Conservation (phyloP, 2,329 filamentous ascomycete species). For the Pyrenophora teres region DNA sequence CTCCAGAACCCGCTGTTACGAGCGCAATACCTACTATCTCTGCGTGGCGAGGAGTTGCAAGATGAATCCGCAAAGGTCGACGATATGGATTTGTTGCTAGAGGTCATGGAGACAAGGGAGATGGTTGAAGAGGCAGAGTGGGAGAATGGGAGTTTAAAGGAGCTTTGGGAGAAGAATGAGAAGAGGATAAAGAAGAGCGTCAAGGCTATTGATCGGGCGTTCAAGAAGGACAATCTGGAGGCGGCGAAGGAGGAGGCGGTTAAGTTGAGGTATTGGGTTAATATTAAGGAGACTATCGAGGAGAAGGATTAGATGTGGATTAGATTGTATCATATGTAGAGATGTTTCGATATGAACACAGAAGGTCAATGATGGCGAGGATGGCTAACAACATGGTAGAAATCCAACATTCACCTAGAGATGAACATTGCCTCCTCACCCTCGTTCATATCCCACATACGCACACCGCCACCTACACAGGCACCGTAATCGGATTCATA, state of each 20-base stretch:
- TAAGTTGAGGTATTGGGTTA: conserved; percentile 85
- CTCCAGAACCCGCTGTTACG: conserved; percentile 76
- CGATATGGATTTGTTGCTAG: conserved; percentile 73
- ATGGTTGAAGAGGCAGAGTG: conserved; percentile 61
- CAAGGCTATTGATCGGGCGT: conserved; percentile 64
- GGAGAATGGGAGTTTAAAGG: conserved; percentile 65
- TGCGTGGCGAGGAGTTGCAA: conserved; percentile 75
- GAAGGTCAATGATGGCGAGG: too few relatives aligned
- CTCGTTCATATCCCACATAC: too few relatives aligned
- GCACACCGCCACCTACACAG: conserved; percentile 22
- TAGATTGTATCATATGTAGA: too few relatives aligned
- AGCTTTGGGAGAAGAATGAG: conserved; percentile 69
- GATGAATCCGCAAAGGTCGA: conserved; percentile 77
- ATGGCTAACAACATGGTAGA: too few relatives aligned
- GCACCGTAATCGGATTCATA: conserved; percentile 49
- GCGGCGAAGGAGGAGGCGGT: conserved; percentile 74
- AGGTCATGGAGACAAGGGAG: conserved; percentile 74
- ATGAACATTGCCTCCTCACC: too few relatives aligned
- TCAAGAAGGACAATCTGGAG: conserved; percentile 68
- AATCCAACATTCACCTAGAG: too few relatives aligned
- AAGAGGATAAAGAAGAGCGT: conserved; percentile 68
- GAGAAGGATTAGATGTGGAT: conserved; percentile 40
- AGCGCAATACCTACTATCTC: conserved; percentile 82
- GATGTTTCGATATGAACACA: too few relatives aligned
- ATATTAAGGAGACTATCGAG: conserved; percentile 77